Conservation (phyloP, 2,329 filamentous ascomycete species). For the Dothideomycetes sp. region DNA sequence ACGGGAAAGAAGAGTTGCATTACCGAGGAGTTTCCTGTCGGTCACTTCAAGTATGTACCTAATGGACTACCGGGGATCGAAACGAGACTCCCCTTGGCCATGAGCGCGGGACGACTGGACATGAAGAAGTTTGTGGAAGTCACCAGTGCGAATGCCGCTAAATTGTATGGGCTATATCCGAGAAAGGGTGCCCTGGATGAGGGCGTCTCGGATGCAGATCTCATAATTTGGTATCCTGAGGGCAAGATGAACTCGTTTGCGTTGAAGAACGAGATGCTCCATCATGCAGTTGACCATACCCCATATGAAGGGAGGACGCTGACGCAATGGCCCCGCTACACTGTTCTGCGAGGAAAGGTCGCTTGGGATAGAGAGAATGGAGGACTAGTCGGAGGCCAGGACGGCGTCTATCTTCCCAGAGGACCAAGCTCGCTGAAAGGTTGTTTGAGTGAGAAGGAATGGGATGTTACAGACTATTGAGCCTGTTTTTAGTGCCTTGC, state of each 20-base stretch:
- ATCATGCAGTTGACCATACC: slow-evolving; percentile 50
- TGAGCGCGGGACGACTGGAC: slow-evolving; percentile 30
- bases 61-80: slow-evolving; percentile 49
- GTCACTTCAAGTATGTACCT: slow-evolving; percentile 45
- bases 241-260: slow-evolving; percentile 30
- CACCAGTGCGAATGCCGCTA: slow-evolving; percentile 44
- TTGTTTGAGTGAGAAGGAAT: background rate
- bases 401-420: slow-evolving; percentile 39
- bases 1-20: slow-evolving; percentile 40
- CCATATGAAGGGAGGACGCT: slow-evolving; percentile 45
- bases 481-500: background rate
- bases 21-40: slow-evolving; percentile 30
- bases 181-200: slow-evolving; percentile 40
- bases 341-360: slow-evolving; percentile 43
- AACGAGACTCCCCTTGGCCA: slow-evolving; percentile 40
- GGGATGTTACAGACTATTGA: background rate
- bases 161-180: slow-evolving; percentile 43
- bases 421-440: slow-evolving; percentile 17
- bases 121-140: slow-evolving; percentile 44
- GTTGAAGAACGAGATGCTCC: slow-evolving; percentile 42
- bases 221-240: slow-evolving; percentile 47
- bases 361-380: slow-evolving; percentile 44
- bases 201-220: slow-evolving; percentile 43
- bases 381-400: slow-evolving; percentile 34
- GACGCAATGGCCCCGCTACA: slow-evolving; percentile 48